Base-by-base conservation (phyloP, 139 green algal genomes). In the Asterochloris sp. region DNA sequence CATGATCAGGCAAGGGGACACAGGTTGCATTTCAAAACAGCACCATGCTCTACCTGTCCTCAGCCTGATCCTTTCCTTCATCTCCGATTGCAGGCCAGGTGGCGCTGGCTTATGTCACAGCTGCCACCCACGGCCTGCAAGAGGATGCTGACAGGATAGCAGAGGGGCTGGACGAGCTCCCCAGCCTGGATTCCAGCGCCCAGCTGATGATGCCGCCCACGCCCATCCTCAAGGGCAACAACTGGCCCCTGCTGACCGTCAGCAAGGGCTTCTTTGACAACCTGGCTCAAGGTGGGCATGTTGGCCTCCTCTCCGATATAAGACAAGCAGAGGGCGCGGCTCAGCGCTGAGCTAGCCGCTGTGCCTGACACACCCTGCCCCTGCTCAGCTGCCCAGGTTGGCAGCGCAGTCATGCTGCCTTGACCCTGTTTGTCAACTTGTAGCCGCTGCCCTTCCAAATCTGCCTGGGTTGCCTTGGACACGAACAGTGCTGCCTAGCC, bases 171-270 rank as follows among this genome's bases (percentile, higher is more conserved):
- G 89, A 87, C n/a, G 83, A 89, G 62, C 74, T 87, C 17, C 69
- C 79, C 27, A 73, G 88, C 26, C 75, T 93, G n/a, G 81, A 86
- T 1, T 76, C 78, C 9, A 75, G 75, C 15, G 84, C 86, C 12
- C 85, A 76, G 63, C 86, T 95, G 81, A 86, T 97, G 80, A 26
- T 88, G 68, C 94, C 94, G 15, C 92, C 92, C 54, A 87, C 87
- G 6, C 94, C 94, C 76, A 92, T 98, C 82, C 80, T 95, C 61
- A 85, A 87, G 27, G 93, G 97, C 78, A 94, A 97, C 83, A 99
- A 99, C 92, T 99, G 97, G 97, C 97, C 97, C 66, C 89, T 99
- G 91, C 94, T 99, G 23, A 96, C 94, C 14, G 95, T 99, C 29
- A 93, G 78, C 86, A 99, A 99, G 91, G 95, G 95, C 86, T 97